Conservation (phyloP, 306 rosid genomes). For the Prunus salicina region DNA sequence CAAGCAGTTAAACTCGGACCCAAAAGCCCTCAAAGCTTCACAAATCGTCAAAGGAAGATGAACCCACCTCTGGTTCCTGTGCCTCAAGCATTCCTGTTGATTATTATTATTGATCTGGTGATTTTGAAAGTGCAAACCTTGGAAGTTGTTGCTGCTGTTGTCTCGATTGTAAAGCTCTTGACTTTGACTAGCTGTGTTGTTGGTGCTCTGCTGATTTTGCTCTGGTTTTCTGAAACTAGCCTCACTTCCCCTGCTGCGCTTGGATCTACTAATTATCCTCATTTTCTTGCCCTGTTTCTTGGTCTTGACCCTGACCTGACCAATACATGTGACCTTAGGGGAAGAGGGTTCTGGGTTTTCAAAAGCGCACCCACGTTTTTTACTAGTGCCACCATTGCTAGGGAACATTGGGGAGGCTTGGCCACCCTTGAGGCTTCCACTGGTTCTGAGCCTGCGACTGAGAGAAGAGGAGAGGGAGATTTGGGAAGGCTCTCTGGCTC, state of each 20-base stretch:
- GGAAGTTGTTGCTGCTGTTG: not conserved
- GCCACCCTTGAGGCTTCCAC: conserved; percentile 78
- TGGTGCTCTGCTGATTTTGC: not conserved
- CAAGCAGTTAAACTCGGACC: conserved; percentile 78
- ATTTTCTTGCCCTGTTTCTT: conserved; percentile 88
- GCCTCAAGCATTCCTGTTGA: conserved; percentile 53
- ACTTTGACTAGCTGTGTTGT: not conserved
- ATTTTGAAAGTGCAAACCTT: conserved; percentile 33
- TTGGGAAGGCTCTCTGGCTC: conserved; percentile 67
- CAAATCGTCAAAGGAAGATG: conserved; percentile 87
- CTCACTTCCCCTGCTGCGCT: conserved; percentile 44
- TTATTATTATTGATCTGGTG: conserved; percentile 19
- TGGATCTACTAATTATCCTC: conserved; percentile 51
- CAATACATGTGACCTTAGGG: conserved; percentile 93
- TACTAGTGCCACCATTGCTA: conserved; percentile 53
- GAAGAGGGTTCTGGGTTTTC: conserved; percentile 97
- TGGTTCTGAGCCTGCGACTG: conserved; percentile 67
- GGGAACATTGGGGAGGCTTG: conserved; percentile 98
- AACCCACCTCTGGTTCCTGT: conserved; percentile 80
- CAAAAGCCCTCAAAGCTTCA: conserved; percentile 68
- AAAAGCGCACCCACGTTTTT: conserved; percentile 58
- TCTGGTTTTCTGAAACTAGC: conserved; percentile 65
- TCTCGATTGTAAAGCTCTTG: not conserved
- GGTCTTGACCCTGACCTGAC: conserved; percentile 88
- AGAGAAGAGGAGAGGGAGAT: conserved; percentile 77